Conservation (phyloP, 2,329 filamentous ascomycete species). For the Chaetoscypha palmicola region DNA sequence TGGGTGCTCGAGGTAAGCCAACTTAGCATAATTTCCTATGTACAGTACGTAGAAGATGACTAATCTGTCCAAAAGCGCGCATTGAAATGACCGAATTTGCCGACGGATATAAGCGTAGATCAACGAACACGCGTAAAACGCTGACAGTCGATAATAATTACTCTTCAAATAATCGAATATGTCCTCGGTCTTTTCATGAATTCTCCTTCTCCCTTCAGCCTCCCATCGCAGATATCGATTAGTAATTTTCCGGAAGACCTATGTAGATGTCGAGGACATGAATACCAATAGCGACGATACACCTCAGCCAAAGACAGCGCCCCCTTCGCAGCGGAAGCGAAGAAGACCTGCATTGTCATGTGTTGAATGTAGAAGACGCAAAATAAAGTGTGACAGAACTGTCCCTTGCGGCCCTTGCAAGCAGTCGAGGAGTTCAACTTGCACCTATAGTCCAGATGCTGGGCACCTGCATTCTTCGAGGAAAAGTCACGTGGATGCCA, state of each 20-base stretch:
- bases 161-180: too few relatives aligned
- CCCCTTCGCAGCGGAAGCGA: conserved; percentile 18
- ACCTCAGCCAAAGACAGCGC: not conserved
- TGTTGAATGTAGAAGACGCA: conserved; percentile 37
- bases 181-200: not conserved
- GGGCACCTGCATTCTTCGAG: too few relatives aligned
- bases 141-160: too few relatives aligned
- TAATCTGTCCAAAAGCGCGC: too few relatives aligned
- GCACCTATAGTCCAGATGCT: conserved; percentile 26
- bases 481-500: conserved; percentile 4
- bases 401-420: conserved; percentile 36
- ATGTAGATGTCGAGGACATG: not conserved
- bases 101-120: too few relatives aligned
- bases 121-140: too few relatives aligned
- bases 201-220: not conserved
- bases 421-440: conserved; percentile 27
- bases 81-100: too few relatives aligned
- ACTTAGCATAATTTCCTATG: too few relatives aligned
- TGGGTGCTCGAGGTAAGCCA: too few relatives aligned
- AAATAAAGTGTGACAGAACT: conserved; percentile 40
- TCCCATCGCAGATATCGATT: not conserved
- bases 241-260: not conserved
- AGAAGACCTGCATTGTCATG: conserved; percentile 35
- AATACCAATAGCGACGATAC: not conserved
- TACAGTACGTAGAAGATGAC: too few relatives aligned